phyloP scores from a whole-genome alignment of 169 alveolate genomes.

The Plasmodium fragile region DNA sequence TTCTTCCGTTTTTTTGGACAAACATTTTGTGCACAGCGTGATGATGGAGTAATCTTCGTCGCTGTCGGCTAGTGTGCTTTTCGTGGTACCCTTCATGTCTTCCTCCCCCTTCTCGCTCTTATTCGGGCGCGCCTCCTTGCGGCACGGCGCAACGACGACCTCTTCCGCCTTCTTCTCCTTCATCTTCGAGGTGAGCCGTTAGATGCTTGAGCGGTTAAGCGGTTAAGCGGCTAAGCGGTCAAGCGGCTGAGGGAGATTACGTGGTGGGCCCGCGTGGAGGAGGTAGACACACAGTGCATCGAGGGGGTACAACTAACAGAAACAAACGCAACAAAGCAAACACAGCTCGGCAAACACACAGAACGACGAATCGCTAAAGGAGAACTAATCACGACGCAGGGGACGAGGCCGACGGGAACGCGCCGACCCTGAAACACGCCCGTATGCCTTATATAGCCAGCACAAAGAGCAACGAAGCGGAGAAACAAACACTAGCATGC shows the following conservation, averaged over 20 bases:
- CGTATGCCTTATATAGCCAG: background rate
- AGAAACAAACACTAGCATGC: background rate
- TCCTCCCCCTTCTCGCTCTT: slow-evolving; percentile 9
- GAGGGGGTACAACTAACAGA: background rate
- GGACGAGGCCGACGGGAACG: background rate
- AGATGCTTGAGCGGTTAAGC: background rate
- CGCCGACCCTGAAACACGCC: background rate
- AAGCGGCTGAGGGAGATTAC: background rate
- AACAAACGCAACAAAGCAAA: background rate
- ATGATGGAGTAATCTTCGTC: slow-evolving; percentile 66
- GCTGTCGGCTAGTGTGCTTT: slow-evolving; percentile 60
- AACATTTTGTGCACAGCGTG: slow-evolving; percentile 56
- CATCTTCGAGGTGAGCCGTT: background rate
- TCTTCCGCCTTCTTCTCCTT: slow-evolving; percentile 23
- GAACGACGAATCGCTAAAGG: background rate
- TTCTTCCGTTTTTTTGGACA: slow-evolving; percentile 45
- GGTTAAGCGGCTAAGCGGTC: background rate
- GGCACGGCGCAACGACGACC: background rate
- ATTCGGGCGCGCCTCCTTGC: background rate
- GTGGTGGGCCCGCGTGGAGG: background rate
- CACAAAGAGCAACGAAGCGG: background rate
- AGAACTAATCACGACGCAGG: background rate
- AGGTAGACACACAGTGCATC: background rate
- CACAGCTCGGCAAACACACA: background rate
- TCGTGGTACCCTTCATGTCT: slow-evolving; percentile 22